Evolutionary conservation across 2,329 filamentous ascomycete species (phyloP).

Genomic region (Piedraia hortae): DNA sequence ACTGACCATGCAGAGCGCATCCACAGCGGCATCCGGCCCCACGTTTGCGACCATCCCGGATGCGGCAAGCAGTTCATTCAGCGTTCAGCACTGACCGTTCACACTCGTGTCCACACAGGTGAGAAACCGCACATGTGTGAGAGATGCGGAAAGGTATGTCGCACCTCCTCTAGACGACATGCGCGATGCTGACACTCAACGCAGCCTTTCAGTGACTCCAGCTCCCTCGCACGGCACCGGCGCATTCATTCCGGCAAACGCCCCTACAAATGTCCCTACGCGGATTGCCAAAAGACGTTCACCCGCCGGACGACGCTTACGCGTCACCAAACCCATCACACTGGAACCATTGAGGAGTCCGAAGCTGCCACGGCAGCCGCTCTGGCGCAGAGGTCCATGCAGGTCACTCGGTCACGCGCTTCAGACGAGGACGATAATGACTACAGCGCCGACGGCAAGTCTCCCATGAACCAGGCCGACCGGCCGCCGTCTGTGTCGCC

Average conservation of each 20-base stretch:
- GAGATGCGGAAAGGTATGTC: slow-evolving; percentile 64
- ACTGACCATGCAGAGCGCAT: slow-evolving; percentile 47
- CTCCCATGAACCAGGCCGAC: slow-evolving; percentile 55
- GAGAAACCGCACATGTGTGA: slow-evolving; percentile 98
- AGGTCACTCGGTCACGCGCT: slow-evolving; percentile 24
- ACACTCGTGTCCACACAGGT: slow-evolving; percentile 82
- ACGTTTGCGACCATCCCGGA: slow-evolving; percentile 66
- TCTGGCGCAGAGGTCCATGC: slow-evolving; percentile 29
- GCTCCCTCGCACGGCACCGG: slow-evolving; percentile 73
- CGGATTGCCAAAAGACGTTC: slow-evolving; percentile 95
- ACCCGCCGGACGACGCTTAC: slow-evolving; percentile 86
- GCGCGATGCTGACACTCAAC: slow-evolving; percentile 7
- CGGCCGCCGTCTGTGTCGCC: slow-evolving; percentile 58
- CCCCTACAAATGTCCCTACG: slow-evolving; percentile 91
- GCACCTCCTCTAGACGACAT: background rate
- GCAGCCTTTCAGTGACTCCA: slow-evolving; percentile 87
- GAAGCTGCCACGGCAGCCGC: slow-evolving; percentile 70
- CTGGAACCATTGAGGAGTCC: slow-evolving; percentile 80
- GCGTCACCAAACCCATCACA: slow-evolving; percentile 85
- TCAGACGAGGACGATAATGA: slow-evolving; percentile 37
- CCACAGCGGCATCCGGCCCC: slow-evolving; percentile 69
- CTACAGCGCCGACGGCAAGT: slow-evolving; percentile 37
- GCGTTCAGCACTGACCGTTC: slow-evolving; percentile 79
- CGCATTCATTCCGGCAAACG: slow-evolving; percentile 87
- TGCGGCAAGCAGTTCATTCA: slow-evolving; percentile 97